Base-by-base conservation (phyloP, 495 filamentous ascomycete species). In the Aspergillus mulundensis region DNA sequence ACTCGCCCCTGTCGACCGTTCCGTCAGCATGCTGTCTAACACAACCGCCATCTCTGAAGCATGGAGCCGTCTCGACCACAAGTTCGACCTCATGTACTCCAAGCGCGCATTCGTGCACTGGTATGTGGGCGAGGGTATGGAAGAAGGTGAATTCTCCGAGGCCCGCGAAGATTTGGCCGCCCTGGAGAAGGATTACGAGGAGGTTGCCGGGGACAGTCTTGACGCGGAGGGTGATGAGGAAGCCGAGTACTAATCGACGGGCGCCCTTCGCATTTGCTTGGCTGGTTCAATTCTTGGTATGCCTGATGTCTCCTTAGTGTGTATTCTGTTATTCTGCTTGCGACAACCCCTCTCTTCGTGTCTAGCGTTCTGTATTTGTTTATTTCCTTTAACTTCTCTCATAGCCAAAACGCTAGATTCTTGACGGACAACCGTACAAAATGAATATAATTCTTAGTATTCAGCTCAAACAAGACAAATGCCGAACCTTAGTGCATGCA, bases 61-160 rank as follows among this genome's bases (percentile, higher is more conserved):
- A 41, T 96, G 91, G 91, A 84, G 81, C 43, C 87, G 89, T 59
- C 79, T 96, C 25, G 89, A 93, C 72, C 84, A 90, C 78, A 96
- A 96, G 75, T 96, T 96, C 74, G 91, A 96, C 64, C 88, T 96
- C 60, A 96, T 96, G 91, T 95, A 96, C 79, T 88, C 83, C 76
- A 95, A 95, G 83, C 88, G 90, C 64, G 90, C 90, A 40, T 95
- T 95, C 67, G 90, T 95, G 15, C 90, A 95, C 73, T 95, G 90
- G 90, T 95, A 95, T 66, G 90, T 95, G 43, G 90, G 90, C 64
- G 90, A 95, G 75, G 90, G 90, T 75, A 95, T 95, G 90, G 90
- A 95, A 78, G 90, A 95, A 70, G 90, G 90, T 61, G 90, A 95
- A 75, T 95, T 95, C 76, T 87, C 84, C 54, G 90, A 95, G 78